Base-by-base conservation (phyloP, 2,329 filamentous ascomycete species). In the Pseudocercospora musae region DNA sequence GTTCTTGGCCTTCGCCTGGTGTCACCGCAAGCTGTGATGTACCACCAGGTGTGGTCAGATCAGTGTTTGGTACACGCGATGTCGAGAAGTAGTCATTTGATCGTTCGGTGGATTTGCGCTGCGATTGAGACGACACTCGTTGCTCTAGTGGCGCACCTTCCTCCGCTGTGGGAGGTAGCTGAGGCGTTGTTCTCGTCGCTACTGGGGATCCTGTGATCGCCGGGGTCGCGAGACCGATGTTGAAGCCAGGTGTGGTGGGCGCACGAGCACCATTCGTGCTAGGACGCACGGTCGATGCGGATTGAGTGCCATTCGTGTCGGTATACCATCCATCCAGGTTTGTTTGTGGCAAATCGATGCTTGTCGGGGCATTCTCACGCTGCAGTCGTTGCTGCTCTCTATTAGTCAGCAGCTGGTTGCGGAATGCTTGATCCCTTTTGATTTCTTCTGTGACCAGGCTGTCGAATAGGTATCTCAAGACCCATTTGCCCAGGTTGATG, bases 401-500 rank as follows among this genome's bases (percentile, higher is more conserved):
- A 15, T 78, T 81, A 33, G 86, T 84, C 57, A 92, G 85, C 7
- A 96, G 78, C 50, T 85, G 84, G 49, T 86, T 81, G n/a, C 94
- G 86, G 73, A 90, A 87, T 0, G 78, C 80, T 71, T 90, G 87
- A 72, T 99, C 95, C 57, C 91, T 86, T 67, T 85, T 87, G 68
- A 96, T 90, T 75, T 98, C 91, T 75, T 97, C 93, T 64, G 96
- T 90, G 58, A 99, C 89, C 46, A 98, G 81, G 59, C 90, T 89
- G 9, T 89, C 87, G 78, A 99, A 99, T 0, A 99, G 83, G 76
- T 97, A 96, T 33, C 95, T 87, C 63, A 99, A 79, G 50, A 98
- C 87, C 95, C 95, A 99, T 81, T 96, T 96, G 8, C 95, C 95
- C 50, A 98, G 86, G 72, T 96, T 98, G 76, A 98, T 96, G 79